These are phyloP conservation scores for Naumovozyma dairenensis DNA, from an alignment of 805 yeast genomes.

Conservation along the genomic window DNA sequence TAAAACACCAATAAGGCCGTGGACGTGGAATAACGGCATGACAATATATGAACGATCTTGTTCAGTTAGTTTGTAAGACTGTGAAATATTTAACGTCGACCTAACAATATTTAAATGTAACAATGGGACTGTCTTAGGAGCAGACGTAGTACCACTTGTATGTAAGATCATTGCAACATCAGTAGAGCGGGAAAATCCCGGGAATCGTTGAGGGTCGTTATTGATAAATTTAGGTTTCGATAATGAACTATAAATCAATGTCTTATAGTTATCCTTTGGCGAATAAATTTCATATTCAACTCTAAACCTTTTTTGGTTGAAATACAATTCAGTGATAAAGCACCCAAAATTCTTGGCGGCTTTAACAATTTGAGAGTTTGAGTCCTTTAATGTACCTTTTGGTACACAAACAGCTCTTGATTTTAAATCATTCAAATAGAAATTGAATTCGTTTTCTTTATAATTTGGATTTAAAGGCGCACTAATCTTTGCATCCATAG, in stretches of 20 bases:
- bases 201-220: conserved; percentile 21
- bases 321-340: conserved; percentile 45
- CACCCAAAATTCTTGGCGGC: conserved; percentile 42
- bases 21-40: conserved; percentile 74
- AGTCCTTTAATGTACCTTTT: conserved; percentile 29
- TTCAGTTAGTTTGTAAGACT: conserved; percentile 43
- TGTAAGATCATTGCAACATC: conserved; percentile 59
- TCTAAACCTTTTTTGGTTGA: conserved; percentile 31
- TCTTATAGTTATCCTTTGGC: conserved; percentile 20
- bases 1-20: conserved; percentile 60
- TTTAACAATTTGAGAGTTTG: conserved; percentile 34
- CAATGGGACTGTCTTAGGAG: conserved; percentile 67
- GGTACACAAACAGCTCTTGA: conserved; percentile 52
- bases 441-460: conserved; percentile 51
- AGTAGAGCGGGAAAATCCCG: conserved; percentile 37
- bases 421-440: conserved; percentile 51
- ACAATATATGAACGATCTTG: conserved; percentile 52
- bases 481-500: conserved; percentile 48
- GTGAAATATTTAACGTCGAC: conserved; percentile 48
- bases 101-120: conserved; percentile 54
- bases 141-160: conserved; percentile 69
- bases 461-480: conserved; percentile 63
- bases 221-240: conserved; percentile 27
- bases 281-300: conserved; percentile 34
- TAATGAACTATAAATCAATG: conserved; percentile 18